Conservation (phyloP, 2,329 filamentous ascomycete species). For the Fusarium veterinarium region DNA sequence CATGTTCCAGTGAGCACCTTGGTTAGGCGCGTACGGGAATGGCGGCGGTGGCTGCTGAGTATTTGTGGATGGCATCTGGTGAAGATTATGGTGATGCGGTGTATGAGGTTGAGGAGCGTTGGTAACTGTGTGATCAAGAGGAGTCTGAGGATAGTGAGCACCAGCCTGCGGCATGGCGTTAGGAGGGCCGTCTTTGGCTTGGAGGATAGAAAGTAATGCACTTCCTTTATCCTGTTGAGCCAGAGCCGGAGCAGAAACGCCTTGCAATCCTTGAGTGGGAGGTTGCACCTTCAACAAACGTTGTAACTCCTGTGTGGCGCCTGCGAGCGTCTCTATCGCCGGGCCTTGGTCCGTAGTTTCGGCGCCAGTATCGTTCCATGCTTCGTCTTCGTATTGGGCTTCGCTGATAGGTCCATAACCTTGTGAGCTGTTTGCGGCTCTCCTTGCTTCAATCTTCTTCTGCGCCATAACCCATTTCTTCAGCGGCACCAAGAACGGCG, state of each 20-base stretch:
- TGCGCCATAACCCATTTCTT: slow-evolving; percentile 93
- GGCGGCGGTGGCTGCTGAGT: slow-evolving; percentile 48
- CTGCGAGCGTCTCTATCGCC: slow-evolving; percentile 60
- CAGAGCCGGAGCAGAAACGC: slow-evolving; percentile 32
- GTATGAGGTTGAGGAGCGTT: slow-evolving; percentile 65
- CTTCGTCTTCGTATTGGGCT: slow-evolving; percentile 71
- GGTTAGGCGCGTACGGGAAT: slow-evolving; percentile 45
- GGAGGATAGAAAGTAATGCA: slow-evolving; percentile 65
- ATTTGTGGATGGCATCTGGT: slow-evolving; percentile 51
- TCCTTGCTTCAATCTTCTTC: slow-evolving; percentile 74
- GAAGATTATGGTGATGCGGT: slow-evolving; percentile 65
- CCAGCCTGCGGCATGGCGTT: slow-evolving; percentile 28
- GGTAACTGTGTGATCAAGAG: slow-evolving; percentile 64
- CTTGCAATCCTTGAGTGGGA: slow-evolving; percentile 61
- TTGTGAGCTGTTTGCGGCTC: slow-evolving; percentile 54
- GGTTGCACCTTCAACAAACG: slow-evolving; percentile 67
- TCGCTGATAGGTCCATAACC: slow-evolving; percentile 63
- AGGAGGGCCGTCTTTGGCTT: slow-evolving; percentile 47
- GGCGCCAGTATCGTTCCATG: slow-evolving; percentile 54
- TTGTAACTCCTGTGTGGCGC: slow-evolving; percentile 64
- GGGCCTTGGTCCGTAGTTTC: slow-evolving; percentile 49
- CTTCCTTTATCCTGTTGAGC: slow-evolving; percentile 59
- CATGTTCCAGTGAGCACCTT: slow-evolving; percentile 31
- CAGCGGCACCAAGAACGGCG: slow-evolving; percentile 85
- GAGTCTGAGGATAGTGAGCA: slow-evolving; percentile 58